Conservation (phyloP, 176 grass and related monocot genomes). For the Carex littledalei region DNA sequence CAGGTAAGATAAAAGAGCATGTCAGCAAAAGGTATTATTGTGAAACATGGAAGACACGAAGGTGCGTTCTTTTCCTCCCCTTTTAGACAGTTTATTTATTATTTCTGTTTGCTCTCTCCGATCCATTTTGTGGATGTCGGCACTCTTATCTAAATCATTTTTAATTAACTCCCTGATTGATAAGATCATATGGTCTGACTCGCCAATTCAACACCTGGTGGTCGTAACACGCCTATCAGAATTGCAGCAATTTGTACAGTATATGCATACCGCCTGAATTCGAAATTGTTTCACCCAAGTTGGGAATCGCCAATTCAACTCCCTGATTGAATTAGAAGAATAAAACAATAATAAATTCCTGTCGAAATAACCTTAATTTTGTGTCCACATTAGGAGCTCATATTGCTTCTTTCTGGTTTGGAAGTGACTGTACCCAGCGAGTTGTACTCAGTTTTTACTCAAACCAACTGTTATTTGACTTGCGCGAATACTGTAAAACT, state of each 20-base stretch:
- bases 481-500: too few species aligned
- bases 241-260: neutral
- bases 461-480: too few species aligned
- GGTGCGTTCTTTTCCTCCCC: neutral
- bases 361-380: too few species aligned
- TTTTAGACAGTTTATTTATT: neutral
- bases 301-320: neutral
- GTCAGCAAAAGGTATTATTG: neutral
- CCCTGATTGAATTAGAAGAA: too few species aligned
- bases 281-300: neutral
- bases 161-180: neutral
- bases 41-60: neutral
- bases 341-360: too few species aligned
- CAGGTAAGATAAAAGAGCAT: neutral
- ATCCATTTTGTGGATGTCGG: neutral
- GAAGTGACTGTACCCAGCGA: too few species aligned
- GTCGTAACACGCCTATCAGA: neutral
- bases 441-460: too few species aligned
- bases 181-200: neutral
- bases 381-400: too few species aligned
- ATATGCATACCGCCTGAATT: neutral
- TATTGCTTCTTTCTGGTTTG: neutral
- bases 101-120: too few species aligned
- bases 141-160: neutral
- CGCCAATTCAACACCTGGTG: neutral